Evolutionary conservation across 805 yeast species (phyloP).

Genomic region (Ogataea pilisensis): DNA sequence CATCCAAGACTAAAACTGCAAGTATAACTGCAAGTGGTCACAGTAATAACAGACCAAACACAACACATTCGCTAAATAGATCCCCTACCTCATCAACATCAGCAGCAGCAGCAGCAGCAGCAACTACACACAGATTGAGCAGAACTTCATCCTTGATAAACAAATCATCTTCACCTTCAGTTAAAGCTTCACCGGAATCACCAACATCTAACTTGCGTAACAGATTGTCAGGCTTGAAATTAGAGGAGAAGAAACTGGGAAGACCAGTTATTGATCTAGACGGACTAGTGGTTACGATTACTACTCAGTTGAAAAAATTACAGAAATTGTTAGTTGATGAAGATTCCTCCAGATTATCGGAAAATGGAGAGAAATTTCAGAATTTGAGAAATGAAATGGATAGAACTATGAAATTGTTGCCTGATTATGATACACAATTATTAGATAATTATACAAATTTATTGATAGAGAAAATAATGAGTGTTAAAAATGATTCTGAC

Average conservation of each 20-base stretch:
- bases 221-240: constrained; percentile 10
- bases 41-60: not conserved
- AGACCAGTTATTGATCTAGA: not conserved
- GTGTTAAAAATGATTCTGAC: constrained; percentile 1
- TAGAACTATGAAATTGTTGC: constrained; percentile 15
- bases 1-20: too few species aligned
- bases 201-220: constrained; percentile 8
- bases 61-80: not conserved
- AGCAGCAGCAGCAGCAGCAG: not conserved
- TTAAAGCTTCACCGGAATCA: constrained; percentile 1
- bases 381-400: constrained; percentile 10
- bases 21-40: too few species aligned
- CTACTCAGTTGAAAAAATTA: constrained; percentile 7
- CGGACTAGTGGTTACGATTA: constrained; percentile 3
- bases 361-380: constrained; percentile 2
- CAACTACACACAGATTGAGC: not conserved
- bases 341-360: too few species aligned
- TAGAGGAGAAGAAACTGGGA: constrained; percentile 6
- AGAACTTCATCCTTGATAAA: too few species aligned
- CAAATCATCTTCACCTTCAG: not conserved
- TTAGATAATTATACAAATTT: constrained; percentile 13
- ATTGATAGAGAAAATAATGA: constrained; percentile 8
- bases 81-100: not conserved
- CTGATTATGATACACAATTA: constrained; percentile 15
- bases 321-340: constrained; percentile 9